Percentiles rank a stretch among this genome's conserved stretches.
Evolutionary conservation across 495 filamentous ascomycete species (phyloP).

Genomic region (Penicillium diatomitis): DNA sequence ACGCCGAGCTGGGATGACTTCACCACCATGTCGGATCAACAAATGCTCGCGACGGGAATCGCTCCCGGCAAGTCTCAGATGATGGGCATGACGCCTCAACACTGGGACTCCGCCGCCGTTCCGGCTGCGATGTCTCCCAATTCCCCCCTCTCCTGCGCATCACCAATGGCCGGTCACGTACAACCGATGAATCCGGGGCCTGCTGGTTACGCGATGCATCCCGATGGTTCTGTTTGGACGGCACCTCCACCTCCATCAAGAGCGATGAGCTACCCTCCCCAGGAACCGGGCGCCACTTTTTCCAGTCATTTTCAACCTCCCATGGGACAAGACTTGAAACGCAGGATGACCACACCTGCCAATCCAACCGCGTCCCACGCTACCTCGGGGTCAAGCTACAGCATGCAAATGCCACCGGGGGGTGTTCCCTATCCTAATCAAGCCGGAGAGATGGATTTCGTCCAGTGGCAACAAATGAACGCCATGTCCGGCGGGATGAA

Average conservation of each 20-base stretch:
- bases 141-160: constrained; percentile 24
- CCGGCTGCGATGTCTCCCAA: constrained; percentile 18
- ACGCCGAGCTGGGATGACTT: constrained; percentile 34
- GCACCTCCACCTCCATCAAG: constrained; percentile 24
- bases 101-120: constrained; percentile 22
- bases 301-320: constrained; percentile 23
- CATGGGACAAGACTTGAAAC: constrained; percentile 32
- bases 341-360: constrained; percentile 36
- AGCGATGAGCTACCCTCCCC: constrained; percentile 33
- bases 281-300: constrained; percentile 24
- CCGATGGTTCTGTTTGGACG: constrained; percentile 34
- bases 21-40: constrained; percentile 33
- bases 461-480: constrained; percentile 31
- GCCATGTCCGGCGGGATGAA: constrained; percentile 22
- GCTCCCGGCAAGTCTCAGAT: constrained; percentile 26
- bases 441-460: constrained; percentile 23
- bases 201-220: constrained; percentile 25
- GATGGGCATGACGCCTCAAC: constrained; percentile 27
- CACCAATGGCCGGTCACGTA: constrained; percentile 26
- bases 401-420: constrained; percentile 23
- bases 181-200: constrained; percentile 23
- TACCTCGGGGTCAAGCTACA: constrained; percentile 17
- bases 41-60: constrained; percentile 26
- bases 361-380: constrained; percentile 22
- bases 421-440: constrained; percentile 28